Evolutionary conservation across 164 flowering plant genomes (phyloP), one percentile per base, ranked within the genome.

Genomic region (Kingdonia uniflora): DNA sequence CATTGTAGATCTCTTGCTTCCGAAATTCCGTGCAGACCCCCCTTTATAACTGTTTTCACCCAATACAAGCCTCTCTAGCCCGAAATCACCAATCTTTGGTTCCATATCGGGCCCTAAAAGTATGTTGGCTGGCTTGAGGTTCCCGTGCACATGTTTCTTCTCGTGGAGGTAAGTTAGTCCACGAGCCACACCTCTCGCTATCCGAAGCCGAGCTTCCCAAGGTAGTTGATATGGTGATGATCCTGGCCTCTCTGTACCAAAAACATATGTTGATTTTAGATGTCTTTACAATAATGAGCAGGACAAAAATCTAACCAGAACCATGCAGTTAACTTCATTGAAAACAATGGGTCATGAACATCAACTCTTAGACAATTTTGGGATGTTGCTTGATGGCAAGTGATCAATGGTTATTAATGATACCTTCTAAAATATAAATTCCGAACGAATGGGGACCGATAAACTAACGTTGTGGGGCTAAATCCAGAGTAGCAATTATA

Each of bases 81-180:
- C 99, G 25, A 89, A 89, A 62, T 94, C 97, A 0, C 92, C 83
- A 26, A 94, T 75, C 52, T 68, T 75, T 29, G 99, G 95, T 71
- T 94, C 99, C 87, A 82, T 78, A 26, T 94, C 85, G 6, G 42
- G 11, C 42, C 89, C 90, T 63, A 94, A 57, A 0, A 94, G 74
- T 40, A 94, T 77, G 71, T 89, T 94, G 60, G 76, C 78, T 26
- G 97, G 96, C 72, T 87, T 94, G 16, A 94, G 66, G 61, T 94
- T 89, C 1, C 95, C 99, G 40, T 94, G 99, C 23, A 89, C 99
- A 47, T 84, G 85, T 65, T 83, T 94, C 82, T 81, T 89, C 57
- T 92, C 99, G 58, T 92, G 99, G 48, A 92, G 82, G 68, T 80
- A 84, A 5, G 71, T 40, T 13, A 94, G 75, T 51, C 95, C 99